These are phyloP conservation scores for Penicillium sp. DNA, from an alignment of 2,329 filamentous ascomycete species.

Conservation along the genomic window DNA sequence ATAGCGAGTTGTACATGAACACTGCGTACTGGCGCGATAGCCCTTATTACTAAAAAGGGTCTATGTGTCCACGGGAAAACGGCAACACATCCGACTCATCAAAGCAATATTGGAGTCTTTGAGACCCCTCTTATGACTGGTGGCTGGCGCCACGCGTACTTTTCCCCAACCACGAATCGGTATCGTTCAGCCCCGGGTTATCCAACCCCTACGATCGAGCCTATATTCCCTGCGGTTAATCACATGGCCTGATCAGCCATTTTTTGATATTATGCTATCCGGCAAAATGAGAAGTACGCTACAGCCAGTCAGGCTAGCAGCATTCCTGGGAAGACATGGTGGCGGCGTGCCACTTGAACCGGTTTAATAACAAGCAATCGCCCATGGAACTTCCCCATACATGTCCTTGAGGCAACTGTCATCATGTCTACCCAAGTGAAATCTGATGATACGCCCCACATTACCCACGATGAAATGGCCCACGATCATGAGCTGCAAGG, in stretches of 20 bases:
- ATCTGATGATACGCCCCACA: background rate
- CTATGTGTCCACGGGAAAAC: background rate
- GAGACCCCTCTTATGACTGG: background rate
- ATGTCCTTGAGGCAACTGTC: background rate
- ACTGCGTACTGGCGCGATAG: no score
- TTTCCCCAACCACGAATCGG: background rate
- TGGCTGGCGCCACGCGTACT: background rate
- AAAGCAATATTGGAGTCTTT: background rate
- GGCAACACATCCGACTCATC: background rate
- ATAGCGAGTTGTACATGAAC: no score
- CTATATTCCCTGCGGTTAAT: background rate
- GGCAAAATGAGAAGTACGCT: background rate
- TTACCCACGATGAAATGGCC: background rate
- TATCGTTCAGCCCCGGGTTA: background rate
- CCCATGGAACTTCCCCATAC: background rate
- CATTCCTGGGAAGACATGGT: background rate
- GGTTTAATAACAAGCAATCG: background rate
- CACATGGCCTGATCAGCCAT: background rate
- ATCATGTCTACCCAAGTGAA: background rate
- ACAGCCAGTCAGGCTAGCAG: background rate
- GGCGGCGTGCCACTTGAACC: background rate
- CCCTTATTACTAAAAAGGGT: background rate
- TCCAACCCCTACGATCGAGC: background rate
- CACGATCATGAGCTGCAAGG: background rate
- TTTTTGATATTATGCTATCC: background rate